phyloP scores from a whole-genome alignment of 2,329 filamentous ascomycete genomes.

The Thermothelomyces thermophilus region DNA sequence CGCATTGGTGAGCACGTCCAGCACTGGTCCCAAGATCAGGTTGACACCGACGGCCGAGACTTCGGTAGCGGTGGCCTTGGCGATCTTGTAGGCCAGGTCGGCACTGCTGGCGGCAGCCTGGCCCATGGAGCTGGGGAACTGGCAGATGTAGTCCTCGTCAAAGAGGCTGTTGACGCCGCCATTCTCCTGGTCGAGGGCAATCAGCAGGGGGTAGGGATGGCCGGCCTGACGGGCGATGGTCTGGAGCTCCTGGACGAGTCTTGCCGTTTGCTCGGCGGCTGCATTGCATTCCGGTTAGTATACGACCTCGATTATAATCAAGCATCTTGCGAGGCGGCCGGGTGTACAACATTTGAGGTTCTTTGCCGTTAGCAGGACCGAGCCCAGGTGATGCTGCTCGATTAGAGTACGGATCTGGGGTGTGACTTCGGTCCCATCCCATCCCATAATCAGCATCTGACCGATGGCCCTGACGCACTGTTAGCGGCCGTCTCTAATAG shows the following conservation, averaged over 20 bases:
- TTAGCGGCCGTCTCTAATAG: constrained; percentile 3
- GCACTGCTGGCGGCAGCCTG: constrained; percentile 85
- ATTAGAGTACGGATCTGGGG: constrained; percentile 77
- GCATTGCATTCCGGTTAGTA: constrained; percentile 41
- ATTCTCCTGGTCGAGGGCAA: constrained; percentile 95
- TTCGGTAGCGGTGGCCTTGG: constrained; percentile 88
- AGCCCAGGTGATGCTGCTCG: constrained; percentile 79
- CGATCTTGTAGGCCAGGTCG: constrained; percentile 80
- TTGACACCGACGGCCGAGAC: constrained; percentile 91
- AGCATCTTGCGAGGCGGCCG: neutral
- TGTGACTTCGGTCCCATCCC: constrained; percentile 77
- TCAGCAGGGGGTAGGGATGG: constrained; percentile 80
- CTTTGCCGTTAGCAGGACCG: constrained; percentile 76
- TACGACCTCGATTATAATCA: neutral
- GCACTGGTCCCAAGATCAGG: constrained; percentile 84
- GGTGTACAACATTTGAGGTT: constrained; percentile 68
- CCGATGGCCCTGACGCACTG: constrained; percentile 54
- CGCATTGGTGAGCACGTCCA: constrained; percentile 91
- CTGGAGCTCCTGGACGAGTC: constrained; percentile 83
- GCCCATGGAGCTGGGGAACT: constrained; percentile 96
- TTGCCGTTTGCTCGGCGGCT: constrained; percentile 89
- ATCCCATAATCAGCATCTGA: constrained; percentile 76
- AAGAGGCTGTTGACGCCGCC: constrained; percentile 95
- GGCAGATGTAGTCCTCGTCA: constrained; percentile 90
- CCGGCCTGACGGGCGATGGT: constrained; percentile 85